A percentile compares a stretch with the other conserved stretches of the same genome.
These are phyloP conservation scores for Botrytis porri DNA, from an alignment of 2,329 filamentous ascomycete genomes.

Conservation along the genomic window DNA sequence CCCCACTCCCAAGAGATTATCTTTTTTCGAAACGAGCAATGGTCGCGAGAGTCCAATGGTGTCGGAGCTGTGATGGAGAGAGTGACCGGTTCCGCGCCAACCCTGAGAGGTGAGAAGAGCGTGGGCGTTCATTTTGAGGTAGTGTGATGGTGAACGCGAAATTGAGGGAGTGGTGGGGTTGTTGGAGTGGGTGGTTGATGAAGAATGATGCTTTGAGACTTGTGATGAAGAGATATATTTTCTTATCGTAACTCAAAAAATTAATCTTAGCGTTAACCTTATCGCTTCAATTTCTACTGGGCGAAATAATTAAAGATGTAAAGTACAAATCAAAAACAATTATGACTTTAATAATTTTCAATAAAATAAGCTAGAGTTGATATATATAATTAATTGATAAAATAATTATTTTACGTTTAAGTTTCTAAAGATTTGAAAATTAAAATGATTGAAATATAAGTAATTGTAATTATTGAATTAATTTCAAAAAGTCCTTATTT, in stretches of 20 bases:
- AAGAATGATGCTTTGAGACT: not conserved
- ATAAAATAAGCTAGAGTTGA: too few species aligned
- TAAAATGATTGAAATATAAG: too few species aligned
- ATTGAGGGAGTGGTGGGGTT: not conserved
- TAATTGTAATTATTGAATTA: too few species aligned
- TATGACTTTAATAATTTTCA: too few species aligned
- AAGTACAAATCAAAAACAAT: too few species aligned
- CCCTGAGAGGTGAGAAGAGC: constrained; percentile 81
- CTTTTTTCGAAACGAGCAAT: constrained; percentile 77
- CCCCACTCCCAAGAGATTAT: constrained; percentile 77
- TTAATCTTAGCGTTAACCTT: constrained; percentile 18
- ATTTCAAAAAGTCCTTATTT: too few species aligned
- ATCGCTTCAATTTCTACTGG: not conserved
- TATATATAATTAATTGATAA: too few species aligned
- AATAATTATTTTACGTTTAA: too few species aligned
- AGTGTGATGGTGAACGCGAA: not conserved
- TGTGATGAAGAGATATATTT: constrained; percentile 16
- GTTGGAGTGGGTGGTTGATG: not conserved
- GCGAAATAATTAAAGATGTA: too few species aligned
- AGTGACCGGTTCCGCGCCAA: constrained; percentile 86
- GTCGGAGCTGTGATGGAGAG: constrained; percentile 72
- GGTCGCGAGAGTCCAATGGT: constrained; percentile 77
- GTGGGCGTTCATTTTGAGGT: constrained; percentile 71
- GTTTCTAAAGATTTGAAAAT: too few species aligned
- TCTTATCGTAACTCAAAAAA: constrained; percentile 19